phyloP scores from a whole-genome alignment of 306 rosid genomes.

The Fragaria ananassa region DNA sequence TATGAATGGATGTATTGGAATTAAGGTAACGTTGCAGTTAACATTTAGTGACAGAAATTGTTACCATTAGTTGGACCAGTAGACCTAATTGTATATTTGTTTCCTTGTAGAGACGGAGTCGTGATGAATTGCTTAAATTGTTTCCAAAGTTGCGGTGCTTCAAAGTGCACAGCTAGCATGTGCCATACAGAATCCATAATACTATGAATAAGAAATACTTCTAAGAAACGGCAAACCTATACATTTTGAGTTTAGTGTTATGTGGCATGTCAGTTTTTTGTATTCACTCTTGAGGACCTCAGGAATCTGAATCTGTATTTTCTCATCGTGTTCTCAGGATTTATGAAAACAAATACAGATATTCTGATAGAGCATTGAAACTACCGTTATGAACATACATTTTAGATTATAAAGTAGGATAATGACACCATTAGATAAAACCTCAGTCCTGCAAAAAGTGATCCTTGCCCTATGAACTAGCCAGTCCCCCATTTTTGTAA shows the following conservation, averaged over 20 bases:
- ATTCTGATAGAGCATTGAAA: too few relatives aligned
- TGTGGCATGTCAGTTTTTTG: background rate
- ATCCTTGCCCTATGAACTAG: too few relatives aligned
- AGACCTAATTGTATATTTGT: slow-evolving; percentile 19
- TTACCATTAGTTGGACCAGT: slow-evolving; percentile 3
- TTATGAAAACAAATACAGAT: too few relatives aligned
- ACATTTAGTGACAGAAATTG: background rate
- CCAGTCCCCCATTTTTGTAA: too few relatives aligned
- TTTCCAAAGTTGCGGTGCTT: slow-evolving; percentile 72
- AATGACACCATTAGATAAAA: too few relatives aligned
- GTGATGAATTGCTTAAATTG: slow-evolving; percentile 55
- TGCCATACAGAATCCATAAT: background rate
- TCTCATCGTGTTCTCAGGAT: background rate
- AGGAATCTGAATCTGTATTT: background rate
- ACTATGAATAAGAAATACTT: background rate
- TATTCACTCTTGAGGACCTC: background rate
- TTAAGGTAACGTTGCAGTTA: slow-evolving; percentile 49
- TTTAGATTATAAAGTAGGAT: too few relatives aligned
- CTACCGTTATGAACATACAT: too few relatives aligned
- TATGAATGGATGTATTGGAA: slow-evolving; percentile 84
- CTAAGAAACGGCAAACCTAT: background rate
- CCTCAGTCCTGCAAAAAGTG: too few relatives aligned
- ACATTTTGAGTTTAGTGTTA: background rate
- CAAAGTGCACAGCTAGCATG: slow-evolving; percentile 72
- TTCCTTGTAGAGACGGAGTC: slow-evolving; percentile 65